Conservation (phyloP, 1,284 basidiomycete species). For the Ustanciosporium gigantosporum region DNA sequence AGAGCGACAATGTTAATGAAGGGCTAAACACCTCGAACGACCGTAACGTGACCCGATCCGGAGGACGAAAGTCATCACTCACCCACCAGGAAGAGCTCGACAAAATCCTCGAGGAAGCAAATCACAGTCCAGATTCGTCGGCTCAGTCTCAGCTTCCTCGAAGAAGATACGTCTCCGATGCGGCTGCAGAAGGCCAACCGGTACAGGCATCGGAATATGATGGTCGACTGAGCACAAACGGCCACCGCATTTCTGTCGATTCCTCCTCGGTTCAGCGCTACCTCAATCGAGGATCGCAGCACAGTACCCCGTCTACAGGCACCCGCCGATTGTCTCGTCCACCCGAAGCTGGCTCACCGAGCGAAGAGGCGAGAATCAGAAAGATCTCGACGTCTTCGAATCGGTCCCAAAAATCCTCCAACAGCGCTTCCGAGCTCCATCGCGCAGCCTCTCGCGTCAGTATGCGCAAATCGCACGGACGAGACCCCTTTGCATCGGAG, state of each 20-base stretch:
- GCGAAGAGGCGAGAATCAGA: slow-evolving; percentile 27
- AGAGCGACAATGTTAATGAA: neutral
- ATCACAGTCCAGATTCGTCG: neutral
- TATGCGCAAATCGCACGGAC: slow-evolving; percentile 34
- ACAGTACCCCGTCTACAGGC: slow-evolving; percentile 26
- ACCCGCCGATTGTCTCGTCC: slow-evolving; percentile 9
- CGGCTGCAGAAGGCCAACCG: slow-evolving; percentile 20
- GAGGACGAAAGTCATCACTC: neutral
- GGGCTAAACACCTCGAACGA: neutral
- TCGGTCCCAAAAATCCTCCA: slow-evolving; percentile 43
- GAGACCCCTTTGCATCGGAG: slow-evolving; percentile 45
- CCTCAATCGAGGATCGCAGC: slow-evolving; percentile 15
- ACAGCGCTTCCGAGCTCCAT: slow-evolving; percentile 44
- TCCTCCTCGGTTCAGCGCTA: slow-evolving; percentile 28
- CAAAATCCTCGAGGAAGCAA: slow-evolving; percentile 19
- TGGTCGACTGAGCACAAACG: slow-evolving; percentile 20
- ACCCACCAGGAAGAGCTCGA: slow-evolving; percentile 16
- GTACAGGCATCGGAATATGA: slow-evolving; percentile 9
- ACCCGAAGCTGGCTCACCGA: slow-evolving; percentile 25
- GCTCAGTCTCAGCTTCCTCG: slow-evolving; percentile 7
- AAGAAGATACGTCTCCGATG: slow-evolving; percentile 29
- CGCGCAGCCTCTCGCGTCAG: slow-evolving; percentile 42
- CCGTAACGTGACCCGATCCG: neutral
- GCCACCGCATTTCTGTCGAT: slow-evolving; percentile 41
- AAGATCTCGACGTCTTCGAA: slow-evolving; percentile 44